phyloP scores from a whole-genome alignment of 768 basidiomycete species.

The Suillus decipiens region DNA sequence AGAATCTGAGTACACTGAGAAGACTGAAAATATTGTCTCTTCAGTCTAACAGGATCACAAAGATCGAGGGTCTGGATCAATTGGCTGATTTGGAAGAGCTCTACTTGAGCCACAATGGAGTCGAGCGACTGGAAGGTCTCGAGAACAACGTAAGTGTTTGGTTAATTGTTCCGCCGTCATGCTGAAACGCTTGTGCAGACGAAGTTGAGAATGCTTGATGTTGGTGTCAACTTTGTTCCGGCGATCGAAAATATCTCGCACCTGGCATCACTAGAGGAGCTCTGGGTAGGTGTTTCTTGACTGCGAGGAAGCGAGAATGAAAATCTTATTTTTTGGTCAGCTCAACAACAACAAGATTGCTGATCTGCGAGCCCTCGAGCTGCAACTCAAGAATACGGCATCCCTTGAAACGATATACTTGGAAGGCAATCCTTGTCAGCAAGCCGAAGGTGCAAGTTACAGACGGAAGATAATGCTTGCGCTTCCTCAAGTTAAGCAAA shows the following conservation, averaged over 20 bases:
- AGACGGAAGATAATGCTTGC: constrained; percentile 87
- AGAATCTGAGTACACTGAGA: constrained; percentile 73
- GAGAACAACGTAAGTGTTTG: constrained; percentile 69
- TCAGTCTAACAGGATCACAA: constrained; percentile 92
- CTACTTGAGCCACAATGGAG: constrained; percentile 93
- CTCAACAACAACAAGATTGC: constrained; percentile 87
- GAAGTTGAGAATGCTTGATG: constrained; percentile 83
- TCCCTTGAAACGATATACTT: constrained; percentile 89
- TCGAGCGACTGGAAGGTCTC: constrained; percentile 81
- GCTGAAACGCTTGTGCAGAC: constrained; percentile 30
- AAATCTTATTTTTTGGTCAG: constrained; percentile 40
- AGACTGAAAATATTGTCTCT: constrained; percentile 84
- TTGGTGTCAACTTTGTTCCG: constrained; percentile 83
- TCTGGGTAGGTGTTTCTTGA: constrained; percentile 69
- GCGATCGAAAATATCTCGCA: constrained; percentile 83
- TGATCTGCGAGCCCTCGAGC: constrained; percentile 65
- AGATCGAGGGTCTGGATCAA: constrained; percentile 77
- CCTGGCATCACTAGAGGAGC: constrained; percentile 76
- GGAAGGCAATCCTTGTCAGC: constrained; percentile 93
- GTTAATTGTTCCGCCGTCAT: not conserved
- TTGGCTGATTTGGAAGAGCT: constrained; percentile 81
- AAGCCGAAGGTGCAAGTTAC: constrained; percentile 73
- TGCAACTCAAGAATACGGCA: constrained; percentile 58
- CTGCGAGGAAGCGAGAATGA: not conserved
- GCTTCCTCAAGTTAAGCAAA: constrained; percentile 86